Conservation (phyloP, 768 basidiomycete genomes). For the Pisolithus albus region DNA sequence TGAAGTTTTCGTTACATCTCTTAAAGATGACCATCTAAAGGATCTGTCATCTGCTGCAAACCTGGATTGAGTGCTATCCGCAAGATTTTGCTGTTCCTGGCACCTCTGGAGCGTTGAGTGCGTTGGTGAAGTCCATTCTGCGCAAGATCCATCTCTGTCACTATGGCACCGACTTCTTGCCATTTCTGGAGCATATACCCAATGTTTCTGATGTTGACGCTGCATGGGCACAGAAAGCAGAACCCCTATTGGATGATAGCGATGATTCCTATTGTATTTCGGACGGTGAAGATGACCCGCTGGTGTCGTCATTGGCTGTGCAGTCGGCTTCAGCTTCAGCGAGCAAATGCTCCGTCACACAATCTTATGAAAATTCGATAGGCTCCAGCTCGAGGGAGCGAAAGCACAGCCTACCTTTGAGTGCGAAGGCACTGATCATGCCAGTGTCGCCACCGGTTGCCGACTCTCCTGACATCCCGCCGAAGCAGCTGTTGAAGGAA, state of each 20-base stretch:
- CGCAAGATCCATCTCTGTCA: conserved; percentile 77
- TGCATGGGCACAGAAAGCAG: conserved; percentile 67
- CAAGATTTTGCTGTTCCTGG: conserved; percentile 76
- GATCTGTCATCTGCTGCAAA: conserved; percentile 72
- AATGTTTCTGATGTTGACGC: conserved; percentile 60
- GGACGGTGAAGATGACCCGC: conserved; percentile 46
- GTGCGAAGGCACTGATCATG: conserved; percentile 37
- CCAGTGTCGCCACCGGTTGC: conserved; percentile 23
- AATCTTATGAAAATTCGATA: conserved; percentile 18
- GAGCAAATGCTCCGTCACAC: conserved; percentile 16
- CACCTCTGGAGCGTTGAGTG: conserved; percentile 63
- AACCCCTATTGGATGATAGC: conserved; percentile 50
- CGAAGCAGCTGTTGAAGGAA: conserved; percentile 58
- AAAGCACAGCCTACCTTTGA: conserved; percentile 61
- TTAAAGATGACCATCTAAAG: conserved; percentile 29
- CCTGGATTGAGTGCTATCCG: conserved; percentile 71
- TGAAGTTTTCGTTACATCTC: conserved; percentile 3
- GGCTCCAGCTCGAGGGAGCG: conserved; percentile 44
- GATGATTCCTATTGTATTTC: conserved; percentile 52
- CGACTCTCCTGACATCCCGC: conserved; percentile 34
- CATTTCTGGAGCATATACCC: conserved; percentile 66
- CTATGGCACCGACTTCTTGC: conserved; percentile 77
- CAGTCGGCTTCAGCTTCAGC: conserved; percentile 26
- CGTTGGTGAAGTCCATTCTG: conserved; percentile 72
- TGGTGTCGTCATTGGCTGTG: conserved; percentile 20